Evolutionary conservation across 1,284 basidiomycete species (phyloP).

Genomic region (Leucocoprinus gongylophorus): DNA sequence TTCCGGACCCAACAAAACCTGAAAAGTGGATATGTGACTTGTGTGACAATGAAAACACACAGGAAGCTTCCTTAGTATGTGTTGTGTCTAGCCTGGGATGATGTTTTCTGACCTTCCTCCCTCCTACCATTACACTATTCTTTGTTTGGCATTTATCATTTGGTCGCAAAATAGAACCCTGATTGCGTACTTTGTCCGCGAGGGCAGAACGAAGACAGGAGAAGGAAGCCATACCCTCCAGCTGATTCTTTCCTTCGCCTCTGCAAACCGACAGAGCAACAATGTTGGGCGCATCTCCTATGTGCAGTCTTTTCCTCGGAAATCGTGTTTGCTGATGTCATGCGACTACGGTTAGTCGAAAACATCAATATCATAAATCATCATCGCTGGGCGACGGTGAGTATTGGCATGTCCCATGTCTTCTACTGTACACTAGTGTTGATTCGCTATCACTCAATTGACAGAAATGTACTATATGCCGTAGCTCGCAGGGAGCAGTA

Average conservation of each 20-base stretch:
- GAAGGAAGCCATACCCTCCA: conserved; percentile 36
- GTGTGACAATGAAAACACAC: conserved; percentile 71
- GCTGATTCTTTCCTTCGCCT: conserved; percentile 72
- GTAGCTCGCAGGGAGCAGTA: conserved; percentile 67
- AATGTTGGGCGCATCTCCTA: conserved; percentile 87
- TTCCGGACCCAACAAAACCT: conserved; percentile 46
- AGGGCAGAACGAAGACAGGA: conserved; percentile 41
- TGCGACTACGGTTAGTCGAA: conserved; percentile 71
- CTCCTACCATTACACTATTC: neutral
- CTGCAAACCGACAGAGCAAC: conserved; percentile 90
- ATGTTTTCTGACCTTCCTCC: neutral
- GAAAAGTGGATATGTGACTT: conserved; percentile 82
- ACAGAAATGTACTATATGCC: conserved; percentile 61
- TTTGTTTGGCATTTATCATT: neutral
- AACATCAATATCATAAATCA: conserved; percentile 73
- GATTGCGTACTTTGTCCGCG: conserved; percentile 74
- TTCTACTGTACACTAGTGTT: neutral
- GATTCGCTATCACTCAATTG: neutral
- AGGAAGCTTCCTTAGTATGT: conserved; percentile 71
- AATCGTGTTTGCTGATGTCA: conserved; percentile 70
- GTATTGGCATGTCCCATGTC: conserved; percentile 26
- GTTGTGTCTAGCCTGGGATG: neutral
- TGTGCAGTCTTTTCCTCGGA: conserved; percentile 89
- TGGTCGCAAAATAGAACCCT: conserved; percentile 41
- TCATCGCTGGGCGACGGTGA: conserved; percentile 57